Base-by-base conservation (phyloP, 495 filamentous ascomycete genomes). In the Penicillium riverlandense region DNA sequence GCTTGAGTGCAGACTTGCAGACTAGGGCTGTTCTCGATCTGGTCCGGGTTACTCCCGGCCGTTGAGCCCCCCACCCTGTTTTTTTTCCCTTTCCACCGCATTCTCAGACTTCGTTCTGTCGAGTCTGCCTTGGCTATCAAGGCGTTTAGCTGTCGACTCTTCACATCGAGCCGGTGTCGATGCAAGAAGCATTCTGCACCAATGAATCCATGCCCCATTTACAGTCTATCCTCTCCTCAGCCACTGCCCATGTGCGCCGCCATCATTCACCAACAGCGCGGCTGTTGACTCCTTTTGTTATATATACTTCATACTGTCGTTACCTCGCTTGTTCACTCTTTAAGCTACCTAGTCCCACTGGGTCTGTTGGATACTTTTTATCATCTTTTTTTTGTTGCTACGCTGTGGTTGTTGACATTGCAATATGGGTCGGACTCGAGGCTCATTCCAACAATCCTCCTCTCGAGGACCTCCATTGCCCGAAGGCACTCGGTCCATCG, bases 41-140 rank as follows among this genome's bases (percentile, higher is more conserved):
- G 48, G 54, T 50, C 49, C 55, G 50, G 50, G 50, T 39, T 47
- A 55, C 47, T 50, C 49, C 54, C 53, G 42, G 32, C 43, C 44
- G 49, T 58, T 58, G 51, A 43, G 49, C 42, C 52, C 38, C 43
- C 46, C 53, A 50, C 50, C 52, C 55, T 47, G 40, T 34, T 49
- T 45, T 39, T 47, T 40, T 16, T 16, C 32, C 5, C 2, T 43
- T 46, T 47, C 58, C 55, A 57, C 53, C 47, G 48, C 59, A 51
- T 54, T 54, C 48, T 54, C 59, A 57, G 49, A 50, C 44, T 35
- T 48, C 48, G 45, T 43, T 40, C 15, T 40, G 46, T 13, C 36
- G 41, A 67, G 48, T 67, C 66, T 66, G 66, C 66, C 66, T 70
- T 61, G 62, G 43, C 61, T 48, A 40, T 45, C 38, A 43, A 53